A percentile compares a stretch with the other conserved stretches of the same genome.
phyloP scores from a whole-genome alignment of 768 basidiomycete species.

The Tephrocybe sp. region DNA sequence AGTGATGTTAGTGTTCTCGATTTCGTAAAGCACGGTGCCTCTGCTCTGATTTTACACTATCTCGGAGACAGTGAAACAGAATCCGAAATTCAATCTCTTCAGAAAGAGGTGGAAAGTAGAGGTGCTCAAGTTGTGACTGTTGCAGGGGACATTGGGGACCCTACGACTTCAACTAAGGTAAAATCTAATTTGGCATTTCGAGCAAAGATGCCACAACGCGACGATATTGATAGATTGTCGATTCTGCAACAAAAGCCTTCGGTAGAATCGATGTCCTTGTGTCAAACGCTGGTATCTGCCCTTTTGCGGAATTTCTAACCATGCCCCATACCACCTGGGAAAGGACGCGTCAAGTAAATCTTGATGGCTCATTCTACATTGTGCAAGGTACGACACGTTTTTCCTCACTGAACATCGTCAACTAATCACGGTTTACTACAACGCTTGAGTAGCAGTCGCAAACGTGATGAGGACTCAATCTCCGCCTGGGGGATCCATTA shows the following conservation, averaged over 20 bases:
- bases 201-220: neutral
- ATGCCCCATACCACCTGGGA: constrained; percentile 66
- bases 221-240: constrained; percentile 49
- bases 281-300: constrained; percentile 64
- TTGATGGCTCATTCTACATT: constrained; percentile 74
- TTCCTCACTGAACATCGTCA: neutral
- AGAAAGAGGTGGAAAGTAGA: constrained; percentile 40
- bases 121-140: constrained; percentile 45
- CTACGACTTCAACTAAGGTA: constrained; percentile 55
- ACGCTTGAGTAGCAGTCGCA: constrained; percentile 48
- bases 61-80: constrained; percentile 56
- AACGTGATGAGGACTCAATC: constrained; percentile 70
- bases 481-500: constrained; percentile 72
- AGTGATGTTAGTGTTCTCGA: constrained; percentile 45
- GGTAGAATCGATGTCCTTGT: constrained; percentile 57
- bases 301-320: constrained; percentile 71
- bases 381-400: constrained; percentile 51
- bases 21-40: constrained; percentile 62
- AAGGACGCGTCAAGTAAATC: constrained; percentile 64
- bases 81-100: constrained; percentile 44
- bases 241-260: constrained; percentile 55
- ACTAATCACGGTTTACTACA: constrained; percentile 4
- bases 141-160: constrained; percentile 63
- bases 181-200: neutral
- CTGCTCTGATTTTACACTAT: constrained; percentile 64